phyloP scores from a whole-genome alignment of 1,284 basidiomycete genomes.

The Sporisorium sorghi region DNA sequence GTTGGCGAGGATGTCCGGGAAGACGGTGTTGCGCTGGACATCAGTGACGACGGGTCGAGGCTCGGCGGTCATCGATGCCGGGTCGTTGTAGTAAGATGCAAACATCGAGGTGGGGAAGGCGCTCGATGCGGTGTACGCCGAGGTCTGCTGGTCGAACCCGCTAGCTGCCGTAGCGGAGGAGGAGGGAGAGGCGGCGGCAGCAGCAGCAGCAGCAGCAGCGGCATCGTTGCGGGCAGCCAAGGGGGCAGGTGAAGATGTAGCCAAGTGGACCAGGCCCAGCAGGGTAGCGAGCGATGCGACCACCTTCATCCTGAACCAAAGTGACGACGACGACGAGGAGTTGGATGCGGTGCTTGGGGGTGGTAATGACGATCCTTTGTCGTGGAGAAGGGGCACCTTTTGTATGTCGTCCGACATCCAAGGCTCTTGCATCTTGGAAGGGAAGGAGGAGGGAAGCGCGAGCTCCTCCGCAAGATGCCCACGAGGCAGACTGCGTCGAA shows the following conservation, averaged over 20 bases:
- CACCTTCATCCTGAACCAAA: slow-evolving; percentile 44
- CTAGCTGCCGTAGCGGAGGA: too few species aligned
- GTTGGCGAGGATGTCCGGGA: slow-evolving; percentile 74
- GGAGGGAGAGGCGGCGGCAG: too few species aligned
- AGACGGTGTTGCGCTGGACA: slow-evolving; percentile 50
- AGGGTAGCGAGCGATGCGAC: slow-evolving; percentile 24
- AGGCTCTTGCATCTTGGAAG: not conserved
- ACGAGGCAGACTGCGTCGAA: slow-evolving; percentile 1
- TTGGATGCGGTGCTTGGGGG: slow-evolving; percentile 1
- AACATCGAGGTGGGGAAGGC: slow-evolving; percentile 68
- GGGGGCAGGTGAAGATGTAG: slow-evolving; percentile 25
- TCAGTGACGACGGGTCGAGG: slow-evolving; percentile 59
- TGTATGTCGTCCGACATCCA: slow-evolving; percentile 49
- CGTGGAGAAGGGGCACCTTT: slow-evolving; percentile 20
- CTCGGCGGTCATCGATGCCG: slow-evolving; percentile 50
- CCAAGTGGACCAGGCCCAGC: slow-evolving; percentile 22
- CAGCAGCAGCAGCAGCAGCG: not conserved
- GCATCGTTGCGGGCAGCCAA: slow-evolving; percentile 15
- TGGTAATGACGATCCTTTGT: not conserved
- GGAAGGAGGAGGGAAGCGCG: slow-evolving; percentile 3
- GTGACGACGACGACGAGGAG: slow-evolving; percentile 2
- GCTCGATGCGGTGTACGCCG: slow-evolving; percentile 59
- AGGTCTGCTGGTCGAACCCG: slow-evolving; percentile 28
- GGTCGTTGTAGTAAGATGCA: slow-evolving; percentile 50
- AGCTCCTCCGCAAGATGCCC: slow-evolving; percentile 8